Conservation (phyloP, 2,329 filamentous ascomycete species). For the Curvularia eragrostidis region DNA sequence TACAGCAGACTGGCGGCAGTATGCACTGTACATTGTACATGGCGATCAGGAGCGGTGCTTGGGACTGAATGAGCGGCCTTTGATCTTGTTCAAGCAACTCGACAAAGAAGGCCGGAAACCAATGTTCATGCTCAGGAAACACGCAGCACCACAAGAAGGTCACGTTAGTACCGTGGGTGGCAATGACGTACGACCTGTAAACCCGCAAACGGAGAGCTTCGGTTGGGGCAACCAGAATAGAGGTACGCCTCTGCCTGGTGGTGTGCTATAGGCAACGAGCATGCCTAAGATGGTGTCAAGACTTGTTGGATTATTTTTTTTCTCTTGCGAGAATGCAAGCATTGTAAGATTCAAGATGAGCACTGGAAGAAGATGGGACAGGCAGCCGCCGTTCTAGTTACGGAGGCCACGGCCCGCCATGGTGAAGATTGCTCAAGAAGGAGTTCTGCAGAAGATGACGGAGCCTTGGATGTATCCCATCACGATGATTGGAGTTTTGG, state of each 20-base stretch:
- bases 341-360: slow-evolving; percentile 12
- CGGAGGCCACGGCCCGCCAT: not conserved
- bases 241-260: slow-evolving; percentile 35
- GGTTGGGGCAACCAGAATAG: slow-evolving; percentile 35
- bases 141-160: slow-evolving; percentile 62
- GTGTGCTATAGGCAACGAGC: slow-evolving; percentile 25
- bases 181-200: slow-evolving; percentile 40
- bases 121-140: slow-evolving; percentile 94
- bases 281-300: not conserved
- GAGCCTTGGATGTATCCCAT: not conserved
- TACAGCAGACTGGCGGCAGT: slow-evolving; percentile 95
- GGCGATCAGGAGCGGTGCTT: slow-evolving; percentile 97
- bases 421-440: not conserved
- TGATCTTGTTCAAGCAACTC: slow-evolving; percentile 96
- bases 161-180: slow-evolving; percentile 51
- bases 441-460: not conserved
- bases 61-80: slow-evolving; percentile 87
- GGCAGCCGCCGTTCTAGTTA: not conserved
- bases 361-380: not conserved
- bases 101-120: slow-evolving; percentile 97
- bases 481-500: slow-evolving; percentile 12
- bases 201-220: slow-evolving; percentile 27
- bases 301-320: slow-evolving; percentile 1
- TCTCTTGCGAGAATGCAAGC: not conserved
- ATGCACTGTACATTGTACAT: slow-evolving; percentile 97